A percentile compares a stretch with the other conserved stretches of the same genome.
Conservation (phyloP, 2,329 filamentous ascomycete species). For the Coleophoma crateriformis region DNA sequence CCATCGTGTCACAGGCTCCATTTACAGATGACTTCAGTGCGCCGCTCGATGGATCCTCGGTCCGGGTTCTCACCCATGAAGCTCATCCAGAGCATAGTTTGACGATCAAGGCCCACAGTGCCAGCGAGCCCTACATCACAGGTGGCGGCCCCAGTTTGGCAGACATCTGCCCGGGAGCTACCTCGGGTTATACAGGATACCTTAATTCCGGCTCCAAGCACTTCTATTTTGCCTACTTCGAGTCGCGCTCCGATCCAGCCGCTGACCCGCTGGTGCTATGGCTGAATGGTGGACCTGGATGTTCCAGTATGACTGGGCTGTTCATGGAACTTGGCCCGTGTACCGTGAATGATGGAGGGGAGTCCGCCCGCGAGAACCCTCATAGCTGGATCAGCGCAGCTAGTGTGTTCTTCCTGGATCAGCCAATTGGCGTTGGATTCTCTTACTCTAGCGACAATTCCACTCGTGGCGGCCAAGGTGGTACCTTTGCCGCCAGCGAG, state of each 20-base stretch:
- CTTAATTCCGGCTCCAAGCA: slow-evolving; percentile 13
- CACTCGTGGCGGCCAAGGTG: slow-evolving; percentile 7
- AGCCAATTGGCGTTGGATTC: slow-evolving; percentile 33
- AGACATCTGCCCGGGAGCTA: slow-evolving; percentile 15
- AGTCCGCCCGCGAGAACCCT: slow-evolving; percentile 29
- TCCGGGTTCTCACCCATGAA: slow-evolving; percentile 14
- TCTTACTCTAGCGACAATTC: slow-evolving; percentile 24
- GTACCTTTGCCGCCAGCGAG: slow-evolving; percentile 14
- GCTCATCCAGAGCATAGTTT: slow-evolving; percentile 16
- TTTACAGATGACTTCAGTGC: not conserved
- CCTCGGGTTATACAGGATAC: slow-evolving; percentile 15
- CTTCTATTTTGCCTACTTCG: slow-evolving; percentile 17
- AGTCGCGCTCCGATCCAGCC: slow-evolving; percentile 9
- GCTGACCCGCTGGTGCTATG: not conserved
- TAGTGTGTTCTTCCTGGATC: slow-evolving; percentile 32
- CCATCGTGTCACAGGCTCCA: not conserved
- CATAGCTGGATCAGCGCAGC: slow-evolving; percentile 32
- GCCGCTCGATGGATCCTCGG: not conserved
- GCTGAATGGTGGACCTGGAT: slow-evolving; percentile 35
- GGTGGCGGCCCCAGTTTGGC: slow-evolving; percentile 3
- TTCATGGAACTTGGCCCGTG: slow-evolving; percentile 40
- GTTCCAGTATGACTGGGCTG: slow-evolving; percentile 33
- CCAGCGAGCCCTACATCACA: slow-evolving; percentile 3
- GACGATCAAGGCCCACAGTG: slow-evolving; percentile 9
- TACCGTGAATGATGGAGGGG: slow-evolving; percentile 32